Percentiles rank a stretch among this genome's conserved stretches.
Evolutionary conservation across 768 basidiomycete genomes (phyloP).

Genomic region (Serendipita sp.): DNA sequence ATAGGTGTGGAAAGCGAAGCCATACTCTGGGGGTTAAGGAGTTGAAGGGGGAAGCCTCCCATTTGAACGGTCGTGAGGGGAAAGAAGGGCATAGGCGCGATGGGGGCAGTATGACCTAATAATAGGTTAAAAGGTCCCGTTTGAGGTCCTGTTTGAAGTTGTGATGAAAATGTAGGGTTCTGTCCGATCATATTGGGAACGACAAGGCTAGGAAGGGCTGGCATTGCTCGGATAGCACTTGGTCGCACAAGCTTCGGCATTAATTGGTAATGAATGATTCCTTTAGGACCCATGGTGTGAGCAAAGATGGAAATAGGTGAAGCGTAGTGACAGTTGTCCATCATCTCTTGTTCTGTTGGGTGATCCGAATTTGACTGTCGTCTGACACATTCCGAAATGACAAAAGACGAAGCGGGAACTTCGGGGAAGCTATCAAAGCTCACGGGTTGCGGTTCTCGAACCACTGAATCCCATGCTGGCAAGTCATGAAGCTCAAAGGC

Average conservation of each 20-base stretch:
- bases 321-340: not conserved
- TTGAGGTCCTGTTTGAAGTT: not conserved
- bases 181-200: not conserved
- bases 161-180: not conserved
- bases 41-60: not conserved
- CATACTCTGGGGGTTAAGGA: not conserved
- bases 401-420: not conserved
- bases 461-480: not conserved
- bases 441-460: not conserved
- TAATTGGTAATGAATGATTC: not conserved
- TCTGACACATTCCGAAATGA: not conserved
- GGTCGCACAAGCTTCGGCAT: not conserved
- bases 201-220: not conserved
- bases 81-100: not conserved
- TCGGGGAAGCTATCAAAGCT: not conserved
- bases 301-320: constrained; percentile 1
- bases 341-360: not conserved
- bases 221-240: not conserved
- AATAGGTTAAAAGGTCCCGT: no score
- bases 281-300: constrained; percentile 1
- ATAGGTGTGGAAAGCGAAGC: not conserved
- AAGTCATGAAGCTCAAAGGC: not conserved
- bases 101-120: not conserved
- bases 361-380: not conserved
- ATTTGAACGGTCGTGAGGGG: not conserved